Evolutionary conservation across 2,329 filamentous ascomycete species (phyloP).

Genomic region (Stemphylium lycopersici): DNA sequence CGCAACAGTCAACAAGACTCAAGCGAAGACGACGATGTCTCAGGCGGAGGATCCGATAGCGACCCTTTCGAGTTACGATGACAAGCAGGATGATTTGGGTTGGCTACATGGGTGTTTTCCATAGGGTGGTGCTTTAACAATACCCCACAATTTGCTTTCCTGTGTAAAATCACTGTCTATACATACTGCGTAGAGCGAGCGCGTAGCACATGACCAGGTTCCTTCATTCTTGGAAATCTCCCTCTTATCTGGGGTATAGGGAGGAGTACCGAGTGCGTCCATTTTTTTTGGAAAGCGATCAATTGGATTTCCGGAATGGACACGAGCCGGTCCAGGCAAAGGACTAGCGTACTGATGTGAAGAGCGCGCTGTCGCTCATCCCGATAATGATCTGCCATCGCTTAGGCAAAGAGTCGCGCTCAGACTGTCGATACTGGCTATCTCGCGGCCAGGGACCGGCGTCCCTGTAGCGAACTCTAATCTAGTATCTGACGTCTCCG

Average conservation of each 20-base stretch:
- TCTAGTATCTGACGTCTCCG: background rate
- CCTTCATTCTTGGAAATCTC: background rate
- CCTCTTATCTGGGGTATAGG: background rate
- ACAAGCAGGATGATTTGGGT: background rate
- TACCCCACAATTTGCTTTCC: conserved; percentile 2
- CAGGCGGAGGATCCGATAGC: background rate
- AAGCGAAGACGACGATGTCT: background rate
- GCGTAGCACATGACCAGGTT: background rate
- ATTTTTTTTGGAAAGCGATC: background rate
- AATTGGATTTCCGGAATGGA: background rate
- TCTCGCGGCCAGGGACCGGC: background rate
- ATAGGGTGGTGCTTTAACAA: conserved; percentile 1
- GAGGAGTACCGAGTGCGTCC: background rate
- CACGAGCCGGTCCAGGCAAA: background rate
- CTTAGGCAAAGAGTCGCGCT: no score
- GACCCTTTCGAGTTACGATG: background rate
- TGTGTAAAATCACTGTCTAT: background rate
- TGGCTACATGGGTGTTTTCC: background rate
- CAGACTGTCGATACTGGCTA: background rate
- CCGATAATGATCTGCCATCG: no score
- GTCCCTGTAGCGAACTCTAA: background rate
- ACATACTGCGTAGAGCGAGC: background rate
- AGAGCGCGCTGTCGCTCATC: no score
- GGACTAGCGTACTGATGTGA: background rate
- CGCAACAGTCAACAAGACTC: background rate